Base-by-base conservation (phyloP, 164 flowering plant genomes). In the Euptelea pleiosperma region DNA sequence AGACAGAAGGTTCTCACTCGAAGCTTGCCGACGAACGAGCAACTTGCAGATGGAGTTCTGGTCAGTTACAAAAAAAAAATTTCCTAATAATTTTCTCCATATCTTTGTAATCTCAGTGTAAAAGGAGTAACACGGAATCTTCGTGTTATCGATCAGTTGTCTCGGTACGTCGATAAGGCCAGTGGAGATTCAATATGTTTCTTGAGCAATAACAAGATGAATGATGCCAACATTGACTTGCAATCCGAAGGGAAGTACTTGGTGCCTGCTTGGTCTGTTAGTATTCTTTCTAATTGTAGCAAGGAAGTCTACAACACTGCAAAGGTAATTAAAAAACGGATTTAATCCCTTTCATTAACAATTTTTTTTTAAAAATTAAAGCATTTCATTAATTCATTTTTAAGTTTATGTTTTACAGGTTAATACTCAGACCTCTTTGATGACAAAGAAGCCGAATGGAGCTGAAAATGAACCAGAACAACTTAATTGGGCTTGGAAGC, bases 261-360 rank as follows among this genome's bases (percentile, higher is more conserved):
- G 0, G 43, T 88, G 14, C 96, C 96, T 1, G 89, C 90, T 19
- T 88, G 92, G 92, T 88, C 96, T 19, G 92, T 83, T 39, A 82
- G 75, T 41, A 69, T 85, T 35, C 75, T 80, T 26, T 74, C 76
- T 0, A 82, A 81, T 35, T 86, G 96, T 46, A 63, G 68, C 8
- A 70, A 44, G 1, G 84, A 54, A 47, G 77, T 21, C 2, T 82
- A 70, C 59, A 86, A 86, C 70, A 81, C 88, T 8, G 92, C 88
- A 0, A 79, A 75, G 87, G 90, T 83, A 48, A 12, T 11, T 1
- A 16, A 4, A 3, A n/a, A n/a, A 21, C 16, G 19, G 7, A 8
- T 5, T 10, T 2, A 44, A 5, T 6, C 2, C 10, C 24, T 39
- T 34, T 21, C 8, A 52, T 1, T 11, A 8, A 8, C 12, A 35